Conservation (phyloP, 2,329 filamentous ascomycete genomes). For the Coleophoma crateriformis region DNA sequence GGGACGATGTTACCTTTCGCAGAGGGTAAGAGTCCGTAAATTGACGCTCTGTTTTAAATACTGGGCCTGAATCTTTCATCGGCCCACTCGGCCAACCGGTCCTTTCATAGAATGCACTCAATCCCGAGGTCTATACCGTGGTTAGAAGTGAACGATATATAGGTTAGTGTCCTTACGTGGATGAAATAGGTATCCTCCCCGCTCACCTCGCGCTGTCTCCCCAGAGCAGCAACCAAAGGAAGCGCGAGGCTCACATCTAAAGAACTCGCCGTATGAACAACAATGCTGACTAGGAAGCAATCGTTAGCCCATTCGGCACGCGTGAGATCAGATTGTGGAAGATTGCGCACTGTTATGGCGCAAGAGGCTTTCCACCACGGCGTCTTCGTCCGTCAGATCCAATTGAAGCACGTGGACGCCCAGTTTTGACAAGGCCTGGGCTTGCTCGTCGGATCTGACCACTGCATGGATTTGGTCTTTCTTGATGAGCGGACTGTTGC, state of each 20-base stretch:
- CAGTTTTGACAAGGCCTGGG: no score
- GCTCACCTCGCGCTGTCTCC: slow-evolving; percentile 20
- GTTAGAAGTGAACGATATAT: slow-evolving; percentile 5
- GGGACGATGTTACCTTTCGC: slow-evolving; percentile 12
- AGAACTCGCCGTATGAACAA: slow-evolving; percentile 30
- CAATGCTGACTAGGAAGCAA: slow-evolving; percentile 26
- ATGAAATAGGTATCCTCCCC: slow-evolving; percentile 26
- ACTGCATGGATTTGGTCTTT: no score
- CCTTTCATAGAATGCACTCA: slow-evolving; percentile 12
- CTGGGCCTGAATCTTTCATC: slow-evolving; percentile 12
- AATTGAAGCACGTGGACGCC: no score
- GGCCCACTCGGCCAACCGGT: slow-evolving; percentile 16
- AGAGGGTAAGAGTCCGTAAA: slow-evolving; percentile 12
- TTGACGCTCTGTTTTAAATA: slow-evolving; percentile 17
- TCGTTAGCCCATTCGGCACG: neutral
- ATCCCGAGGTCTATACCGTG: slow-evolving; percentile 13
- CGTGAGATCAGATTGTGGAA: slow-evolving; percentile 4
- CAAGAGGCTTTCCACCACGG: no score
- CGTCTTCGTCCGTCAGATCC: no score
- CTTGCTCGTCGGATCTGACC: no score
- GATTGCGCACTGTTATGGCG: slow-evolving; percentile 6
- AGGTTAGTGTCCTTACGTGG: slow-evolving; percentile 21
- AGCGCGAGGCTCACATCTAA: slow-evolving; percentile 19
- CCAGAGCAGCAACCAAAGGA: slow-evolving; percentile 28
- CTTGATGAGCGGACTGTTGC: no score